Evolutionary conservation across 2,329 filamentous ascomycete species (phyloP).

Genomic region (Massarina eburnea): DNA sequence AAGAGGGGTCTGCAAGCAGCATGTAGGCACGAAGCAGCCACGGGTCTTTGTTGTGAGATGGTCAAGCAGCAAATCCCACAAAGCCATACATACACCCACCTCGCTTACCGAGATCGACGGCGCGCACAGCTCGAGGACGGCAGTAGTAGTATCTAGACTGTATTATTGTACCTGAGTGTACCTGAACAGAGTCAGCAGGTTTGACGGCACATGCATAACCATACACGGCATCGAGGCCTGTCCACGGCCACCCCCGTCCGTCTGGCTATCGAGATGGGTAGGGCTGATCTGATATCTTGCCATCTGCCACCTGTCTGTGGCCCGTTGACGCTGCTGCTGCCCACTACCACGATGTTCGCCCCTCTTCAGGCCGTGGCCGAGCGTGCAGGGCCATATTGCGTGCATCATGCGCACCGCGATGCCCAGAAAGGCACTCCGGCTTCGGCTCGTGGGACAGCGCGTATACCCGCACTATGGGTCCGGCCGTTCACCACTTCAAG

Average conservation of each 20-base stretch:
- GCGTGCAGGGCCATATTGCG: constrained; percentile 19
- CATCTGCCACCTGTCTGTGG: neutral
- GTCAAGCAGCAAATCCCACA: too few relatives aligned
- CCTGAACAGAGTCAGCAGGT: constrained; percentile 5
- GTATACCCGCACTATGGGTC: constrained; percentile 13
- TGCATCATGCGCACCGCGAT: constrained; percentile 17
- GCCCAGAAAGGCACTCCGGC: constrained; percentile 4
- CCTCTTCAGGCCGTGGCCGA: neutral
- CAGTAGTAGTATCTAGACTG: too few relatives aligned
- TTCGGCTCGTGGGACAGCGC: constrained; percentile 15
- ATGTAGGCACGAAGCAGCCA: constrained; percentile 15
- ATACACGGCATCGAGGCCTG: constrained; percentile 8
- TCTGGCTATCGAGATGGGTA: constrained; percentile 6
- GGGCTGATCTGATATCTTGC: constrained; percentile 12
- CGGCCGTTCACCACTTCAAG: constrained; percentile 2
- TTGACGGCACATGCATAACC: constrained; percentile 13
- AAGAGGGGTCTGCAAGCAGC: constrained; percentile 12
- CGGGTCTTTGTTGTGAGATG: too few relatives aligned
- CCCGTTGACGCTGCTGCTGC: neutral
- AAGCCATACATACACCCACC: too few relatives aligned
- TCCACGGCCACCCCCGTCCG: neutral
- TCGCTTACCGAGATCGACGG: neutral
- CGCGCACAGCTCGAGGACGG: neutral
- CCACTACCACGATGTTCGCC: neutral
- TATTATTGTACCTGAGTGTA: constrained; percentile 4